Evolutionary conservation across 495 filamentous ascomycete species (phyloP), one percentile per base, ranked within the genome.

Genomic region (Aspergillus nanangensis): DNA sequence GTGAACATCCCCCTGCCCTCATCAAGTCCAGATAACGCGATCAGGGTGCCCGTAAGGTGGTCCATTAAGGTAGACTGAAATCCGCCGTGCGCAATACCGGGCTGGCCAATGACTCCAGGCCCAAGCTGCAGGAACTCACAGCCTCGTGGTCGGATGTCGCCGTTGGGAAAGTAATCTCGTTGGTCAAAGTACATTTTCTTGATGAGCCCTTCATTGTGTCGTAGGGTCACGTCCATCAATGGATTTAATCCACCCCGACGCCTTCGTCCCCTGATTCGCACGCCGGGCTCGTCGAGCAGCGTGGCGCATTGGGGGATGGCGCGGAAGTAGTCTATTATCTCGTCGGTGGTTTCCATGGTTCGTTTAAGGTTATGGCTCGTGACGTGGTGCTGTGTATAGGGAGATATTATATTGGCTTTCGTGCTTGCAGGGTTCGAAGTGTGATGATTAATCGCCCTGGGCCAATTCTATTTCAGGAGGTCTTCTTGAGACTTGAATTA

Each of bases 1-100:
- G 48, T 51, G 18, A 45, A 51, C 48, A 51, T 51, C 19, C 48
- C 48, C 20, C 33, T 9, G 14, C 48, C 48, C 14, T 31, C 35
- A 51, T 51, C 42, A 9, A 50, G 33, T 20, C 21, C 22, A 18
- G 29, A 11, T 4, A n/a, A 5, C 23, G 18, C 5, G 27, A 50
- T 44, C 35, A 45, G 8, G 4, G 22, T 45, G 36, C 48, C 48
- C 1, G 33, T 44, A 2, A 41, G 36, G 27, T 51, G 37, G 27
- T 51, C 48, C 48, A 51, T 34, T 0, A 44, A 37, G 11, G 48
- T 45, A 7, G 48, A 41, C 5, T 45, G 48, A 29, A 51, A 51
- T 17, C 41, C 48, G 27, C 48, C 48, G 31, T 51, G 48, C 18
- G 37, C 48, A 21, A 45, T 45, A 3, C 31, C 37, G 3, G 35